Evolutionary conservation across 305 asterid genomes (phyloP), one percentile per base, ranked within the genome.

Genomic region (Fraxinus greggii): DNA sequence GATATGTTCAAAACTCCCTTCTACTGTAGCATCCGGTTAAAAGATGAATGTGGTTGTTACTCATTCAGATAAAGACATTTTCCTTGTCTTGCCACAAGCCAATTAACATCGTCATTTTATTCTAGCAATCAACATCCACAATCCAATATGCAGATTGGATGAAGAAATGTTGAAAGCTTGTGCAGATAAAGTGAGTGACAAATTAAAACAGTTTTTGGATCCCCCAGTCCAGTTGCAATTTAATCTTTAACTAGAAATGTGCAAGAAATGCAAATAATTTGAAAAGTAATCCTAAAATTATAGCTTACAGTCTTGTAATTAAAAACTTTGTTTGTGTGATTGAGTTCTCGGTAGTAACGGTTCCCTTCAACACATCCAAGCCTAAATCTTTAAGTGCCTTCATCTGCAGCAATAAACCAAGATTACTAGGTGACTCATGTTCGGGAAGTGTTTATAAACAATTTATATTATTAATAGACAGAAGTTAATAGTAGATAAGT

Each of bases 321-420:
- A 86, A 89, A 85, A 96, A 88, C 72, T 91, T 94, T 38, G 99
- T 96, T 84, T 92, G 88, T 70, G 40, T 96, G 90, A 94, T 92
- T 17, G 97, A 85, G 84, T 85, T 91, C 84, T 94, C 93, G 29
- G 98, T 96, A 72, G 90, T 88, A 48, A 96, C 98, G 65, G 92
- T 91, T 85, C 99, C 98, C 88, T 96, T 94, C 75, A 81, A 81
- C 78, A 96, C 99, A 90, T 93, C 97, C 95, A 96, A 85, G 81
- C 98, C 99, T 63, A 96, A 89, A 86, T 96, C 98, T 84, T 91
- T 96, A 29, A 96, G 98, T 67, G 98, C 90, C 88, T 94, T 92
- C 97, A 96, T 96, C 99, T 96, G 93, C 91, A 83, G 79, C 36
- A 84, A 15, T 72, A 85, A 77, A 82, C 45, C 79, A 77, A 78